Base-by-base conservation (phyloP, 2,329 filamentous ascomycete species). In the Sporothrix brasiliensis region DNA sequence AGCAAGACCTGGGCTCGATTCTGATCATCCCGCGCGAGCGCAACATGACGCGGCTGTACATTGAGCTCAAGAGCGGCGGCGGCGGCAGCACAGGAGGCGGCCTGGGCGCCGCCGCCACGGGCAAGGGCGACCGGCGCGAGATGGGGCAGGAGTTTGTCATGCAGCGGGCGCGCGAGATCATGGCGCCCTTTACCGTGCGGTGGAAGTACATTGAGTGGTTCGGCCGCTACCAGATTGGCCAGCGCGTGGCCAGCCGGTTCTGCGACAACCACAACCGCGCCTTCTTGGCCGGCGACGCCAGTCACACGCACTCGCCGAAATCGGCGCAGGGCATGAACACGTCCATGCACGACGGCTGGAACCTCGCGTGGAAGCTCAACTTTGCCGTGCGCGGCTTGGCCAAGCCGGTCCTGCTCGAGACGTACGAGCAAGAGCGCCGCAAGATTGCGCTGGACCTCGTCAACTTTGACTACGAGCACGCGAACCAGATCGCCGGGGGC, bases 21-120 rank as follows among this genome's bases (percentile, higher is more conserved):
- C 83, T 92, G n/a, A 90, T 91, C 77, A 89, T 92, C 68, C 91
- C 91, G 4, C 86, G 90, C 52, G 90, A 92, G 78, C 83, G 89
- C 54, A 90, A 91, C 75, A 88, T 92, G 85, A 92, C 90, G 0
- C 86, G 90, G 60, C 82, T 87, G 75, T 87, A 87, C 75, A 86
- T 87, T 71, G 85, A 87, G 77, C 82, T 87, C 69, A 87, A 86
- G 73, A 73, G 79, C 73, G 72, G 61, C 76, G 41, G 79, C 73
- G 72, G 61, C 76, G 41, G 39, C 21, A 9, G 58, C 39, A 13
- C 11, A 14, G 41, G 41, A 10, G 41, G 41, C 14, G 41, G 63
- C 21, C 47, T 52, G 19, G 63, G 61, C 10, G 13, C 41, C 11
- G 41, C 11, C 41, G 41, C 41, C 10, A 9, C 41, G 41, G 41